Percentiles rank a stretch among this genome's conserved stretches.
Conservation (phyloP, 495 filamentous ascomycete genomes). For the Lepraria neglecta region DNA sequence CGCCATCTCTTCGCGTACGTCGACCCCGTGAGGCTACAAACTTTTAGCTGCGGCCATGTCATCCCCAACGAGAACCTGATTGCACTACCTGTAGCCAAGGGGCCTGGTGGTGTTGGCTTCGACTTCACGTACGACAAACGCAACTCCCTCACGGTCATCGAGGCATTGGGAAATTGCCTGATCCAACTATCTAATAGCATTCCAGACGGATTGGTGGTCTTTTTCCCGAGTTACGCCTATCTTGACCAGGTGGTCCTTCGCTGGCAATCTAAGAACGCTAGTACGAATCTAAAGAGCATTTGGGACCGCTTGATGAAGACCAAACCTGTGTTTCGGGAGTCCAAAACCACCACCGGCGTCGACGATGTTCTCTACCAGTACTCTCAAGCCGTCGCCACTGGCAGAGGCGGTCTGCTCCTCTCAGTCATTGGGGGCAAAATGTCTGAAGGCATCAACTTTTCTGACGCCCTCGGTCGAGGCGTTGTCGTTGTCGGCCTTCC, state of each 20-base stretch:
- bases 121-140: slow-evolving; percentile 84
- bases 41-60: slow-evolving; percentile 90
- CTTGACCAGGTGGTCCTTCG: slow-evolving; percentile 61
- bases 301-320: slow-evolving; percentile 46
- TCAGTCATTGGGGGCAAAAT: slow-evolving; percentile 92
- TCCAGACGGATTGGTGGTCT: slow-evolving; percentile 89
- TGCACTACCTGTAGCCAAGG: slow-evolving; percentile 56
- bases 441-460: slow-evolving; percentile 98
- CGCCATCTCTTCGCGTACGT: slow-evolving; percentile 79
- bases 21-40: slow-evolving; percentile 55
- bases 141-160: slow-evolving; percentile 53
- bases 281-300: slow-evolving; percentile 33
- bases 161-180: slow-evolving; percentile 66
- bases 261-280: slow-evolving; percentile 52
- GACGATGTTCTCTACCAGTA: slow-evolving; percentile 71
- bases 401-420: slow-evolving; percentile 74
- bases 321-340: slow-evolving; percentile 64
- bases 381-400: slow-evolving; percentile 55
- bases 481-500: slow-evolving; percentile 86
- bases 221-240: slow-evolving; percentile 93
- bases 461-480: slow-evolving; percentile 79
- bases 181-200: slow-evolving; percentile 64
- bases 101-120: slow-evolving; percentile 55
- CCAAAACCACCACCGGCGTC: slow-evolving; percentile 44
- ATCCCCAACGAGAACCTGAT: slow-evolving; percentile 77